Percentiles rank a stretch among this genome's conserved stretches.
Evolutionary conservation across 805 yeast species (phyloP).

Genomic region (Citeromyces matritensis): DNA sequence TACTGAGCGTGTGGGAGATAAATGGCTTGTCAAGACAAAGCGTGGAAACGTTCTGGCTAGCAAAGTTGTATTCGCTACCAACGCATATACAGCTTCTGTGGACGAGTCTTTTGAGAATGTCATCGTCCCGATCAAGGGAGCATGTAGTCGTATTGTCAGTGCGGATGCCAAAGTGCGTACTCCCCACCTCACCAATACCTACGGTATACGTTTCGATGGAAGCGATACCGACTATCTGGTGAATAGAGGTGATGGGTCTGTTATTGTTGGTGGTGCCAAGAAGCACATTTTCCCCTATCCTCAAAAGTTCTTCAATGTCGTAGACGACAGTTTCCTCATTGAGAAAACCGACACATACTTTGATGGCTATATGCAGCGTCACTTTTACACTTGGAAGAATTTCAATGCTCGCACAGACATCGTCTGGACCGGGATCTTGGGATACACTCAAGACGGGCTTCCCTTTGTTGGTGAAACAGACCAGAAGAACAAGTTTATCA

Average conservation of each 20-base stretch:
- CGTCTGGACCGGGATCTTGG: conserved; percentile 17
- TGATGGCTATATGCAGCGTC: conserved; percentile 13
- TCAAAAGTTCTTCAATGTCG: conserved; percentile 7
- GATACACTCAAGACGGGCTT: conserved; percentile 5
- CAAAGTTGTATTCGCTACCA: conserved; percentile 18
- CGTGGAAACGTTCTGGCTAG: conserved; percentile 14
- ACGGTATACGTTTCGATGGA: conserved; percentile 11
- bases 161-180: conserved; percentile 7
- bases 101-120: conserved; percentile 9
- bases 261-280: conserved; percentile 15
- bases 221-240: conserved; percentile 17
- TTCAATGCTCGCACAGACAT: conserved; percentile 10
- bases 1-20: conserved; percentile 10
- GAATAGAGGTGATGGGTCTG: conserved; percentile 17
- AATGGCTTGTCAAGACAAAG: conserved; percentile 16
- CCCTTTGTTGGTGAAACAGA: conserved; percentile 6
- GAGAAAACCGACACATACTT: conserved; percentile 10
- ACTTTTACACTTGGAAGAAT: conserved; percentile 17
- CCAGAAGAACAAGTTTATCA: conserved; percentile 3
- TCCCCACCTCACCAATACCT: conserved; percentile 13
- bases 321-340: conserved; percentile 19
- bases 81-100: conserved; percentile 12
- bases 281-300: conserved; percentile 9
- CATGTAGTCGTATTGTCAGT: conserved; percentile 12
- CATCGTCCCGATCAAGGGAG: conserved; percentile 15